phyloP scores from a whole-genome alignment of 2,329 filamentous ascomycete species.

The Aspergillus pseudoviridinutans region DNA sequence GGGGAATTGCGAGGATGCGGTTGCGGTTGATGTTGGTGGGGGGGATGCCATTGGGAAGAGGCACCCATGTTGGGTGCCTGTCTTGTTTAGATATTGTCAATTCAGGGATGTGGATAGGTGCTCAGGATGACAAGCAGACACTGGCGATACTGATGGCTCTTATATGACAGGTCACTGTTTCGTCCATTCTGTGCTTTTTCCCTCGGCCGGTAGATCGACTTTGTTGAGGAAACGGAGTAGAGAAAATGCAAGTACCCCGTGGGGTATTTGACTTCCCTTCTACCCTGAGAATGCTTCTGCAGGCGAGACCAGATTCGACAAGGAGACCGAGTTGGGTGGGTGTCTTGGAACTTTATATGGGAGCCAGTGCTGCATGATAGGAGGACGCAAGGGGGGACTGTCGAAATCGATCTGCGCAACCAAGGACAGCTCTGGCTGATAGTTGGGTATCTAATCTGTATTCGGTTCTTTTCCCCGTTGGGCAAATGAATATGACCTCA shows the following conservation, averaged over 20 bases:
- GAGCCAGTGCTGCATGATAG: not conserved
- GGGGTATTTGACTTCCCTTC: not conserved
- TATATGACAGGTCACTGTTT: not conserved
- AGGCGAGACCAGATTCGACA: not conserved
- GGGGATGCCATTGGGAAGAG: constrained; percentile 13
- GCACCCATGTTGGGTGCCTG: not conserved
- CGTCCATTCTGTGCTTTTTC: not conserved
- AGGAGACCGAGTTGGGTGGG: not conserved
- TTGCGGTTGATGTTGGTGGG: constrained; percentile 9
- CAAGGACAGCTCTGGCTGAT: not conserved
- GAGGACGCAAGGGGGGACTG: not conserved
- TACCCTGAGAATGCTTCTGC: not conserved
- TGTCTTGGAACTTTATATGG: not conserved
- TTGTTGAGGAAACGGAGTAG: too few relatives aligned
- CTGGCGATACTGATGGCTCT: not conserved
- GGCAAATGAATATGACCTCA: too few relatives aligned
- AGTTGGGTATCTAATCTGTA: too few relatives aligned
- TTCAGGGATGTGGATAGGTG: not conserved
- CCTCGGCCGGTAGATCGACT: not conserved
- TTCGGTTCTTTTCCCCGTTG: not conserved
- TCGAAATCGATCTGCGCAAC: not conserved
- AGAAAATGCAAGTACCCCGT: not conserved
- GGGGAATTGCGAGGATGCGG: constrained; percentile 1
- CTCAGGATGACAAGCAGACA: not conserved
- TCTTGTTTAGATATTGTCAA: not conserved